Base-by-base conservation (phyloP, 805 yeast genomes). In the Naumovozyma castellii region DNA sequence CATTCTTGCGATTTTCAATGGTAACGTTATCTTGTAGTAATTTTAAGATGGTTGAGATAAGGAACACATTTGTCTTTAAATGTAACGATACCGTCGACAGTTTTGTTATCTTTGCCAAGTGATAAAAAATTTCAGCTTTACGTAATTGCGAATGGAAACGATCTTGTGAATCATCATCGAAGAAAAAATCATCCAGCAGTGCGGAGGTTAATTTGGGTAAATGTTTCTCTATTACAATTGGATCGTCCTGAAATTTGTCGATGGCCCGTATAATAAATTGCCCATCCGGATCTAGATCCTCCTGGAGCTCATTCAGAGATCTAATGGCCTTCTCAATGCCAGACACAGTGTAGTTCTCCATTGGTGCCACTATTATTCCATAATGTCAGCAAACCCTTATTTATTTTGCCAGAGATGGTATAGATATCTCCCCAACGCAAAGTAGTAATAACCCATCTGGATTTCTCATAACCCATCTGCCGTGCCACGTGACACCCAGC, bases 91-190 rank as follows among this genome's bases (percentile, higher is more conserved):
- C 65, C 12, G 70, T 65, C 57, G 83, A 84, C 46, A 75, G 64
- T 0, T 84, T 83, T 32, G 90, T 63, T 5, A 84, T 70, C 51
- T 82, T 84, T 18, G 78, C 62, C 15, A 86, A 59, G 5, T 64
- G 65, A 57, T 86, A 87, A 36, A 80, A 66, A 0, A 76, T 53
- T 27, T 45, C 28, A 43, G 32, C 13, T 14, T 29, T 29, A 6
- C 27, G 10, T 10, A 22, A 10, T 10, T 22, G 6, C 27, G 10
- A 6, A 6, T 22, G 9, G 32, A 32, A n/a, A 40, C 20, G 18
- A 36, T 36, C 2, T 16, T 30, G 5, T 4, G 29, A 29, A 15
- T 15, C n/a, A 4, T 20, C 34, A n/a, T 25, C 28, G 4, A 15
- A 30, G 27, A 47, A 42, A 22, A 42, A 40, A 5, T 34, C 28